Evolutionary conservation across 139 green algal species (phyloP).

Genomic region (Edaphochlamys debaryana): DNA sequence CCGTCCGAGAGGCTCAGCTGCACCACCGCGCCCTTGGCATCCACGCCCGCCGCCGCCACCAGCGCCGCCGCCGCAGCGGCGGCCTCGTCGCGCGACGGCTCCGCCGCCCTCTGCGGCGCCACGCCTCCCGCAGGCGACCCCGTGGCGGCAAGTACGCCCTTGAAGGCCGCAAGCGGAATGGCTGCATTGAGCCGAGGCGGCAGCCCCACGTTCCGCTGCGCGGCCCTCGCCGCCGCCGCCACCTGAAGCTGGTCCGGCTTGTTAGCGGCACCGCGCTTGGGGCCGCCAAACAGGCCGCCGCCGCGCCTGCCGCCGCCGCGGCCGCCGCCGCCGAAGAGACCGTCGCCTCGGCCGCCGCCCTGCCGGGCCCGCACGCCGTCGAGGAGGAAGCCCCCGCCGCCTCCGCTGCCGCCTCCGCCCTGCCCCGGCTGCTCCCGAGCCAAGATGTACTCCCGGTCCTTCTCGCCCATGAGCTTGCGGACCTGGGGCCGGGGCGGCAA

Average conservation of each 20-base stretch:
- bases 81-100: neutral
- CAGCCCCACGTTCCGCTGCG: conserved; percentile 8
- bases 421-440: conserved; percentile 27
- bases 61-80: neutral
- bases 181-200: neutral
- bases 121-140: neutral
- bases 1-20: conserved; percentile 11
- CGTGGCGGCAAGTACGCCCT: neutral
- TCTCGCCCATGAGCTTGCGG: conserved; percentile 68
- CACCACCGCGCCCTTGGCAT: conserved; percentile 4
- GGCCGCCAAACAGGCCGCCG: neutral
- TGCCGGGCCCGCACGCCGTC: neutral
- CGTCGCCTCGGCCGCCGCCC: neutral
- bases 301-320: neutral
- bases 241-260: conserved; percentile 9
- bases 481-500: conserved; percentile 12
- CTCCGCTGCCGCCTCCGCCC: neutral
- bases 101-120: neutral
- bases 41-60: neutral
- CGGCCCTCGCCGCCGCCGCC: conserved; percentile 28
- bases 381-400: neutral
- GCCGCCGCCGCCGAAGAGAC: neutral
- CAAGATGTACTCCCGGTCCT: conserved; percentile 78
- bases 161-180: conserved; percentile 34
- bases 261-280: neutral